Base-by-base conservation (phyloP, 768 basidiomycete genomes). In the Nidularia pulvinata region DNA sequence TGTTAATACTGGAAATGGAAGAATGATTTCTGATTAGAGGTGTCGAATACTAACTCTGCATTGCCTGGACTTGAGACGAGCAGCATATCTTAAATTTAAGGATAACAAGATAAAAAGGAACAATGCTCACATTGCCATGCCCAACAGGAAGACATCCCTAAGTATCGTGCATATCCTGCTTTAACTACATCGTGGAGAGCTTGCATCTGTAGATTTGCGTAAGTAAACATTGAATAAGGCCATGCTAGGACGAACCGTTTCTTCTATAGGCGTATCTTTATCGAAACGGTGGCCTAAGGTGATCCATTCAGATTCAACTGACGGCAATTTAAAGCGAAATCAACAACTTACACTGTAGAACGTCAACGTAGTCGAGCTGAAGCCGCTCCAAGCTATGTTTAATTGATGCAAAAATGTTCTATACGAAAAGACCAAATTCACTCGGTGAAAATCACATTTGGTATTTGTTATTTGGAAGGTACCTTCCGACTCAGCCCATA, bases 361-460 rank as follows among this genome's bases (percentile, higher is more conserved):
- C 69, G 60, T 91, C 91, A 60, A 92, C 76, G 57, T 91, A 89
- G 49, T 91, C 90, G 32, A 89, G 65, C 46, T 90, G 85, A 2
- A 93, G 74, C 13, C 89, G 77, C 62, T 86, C 68, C 55, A 92
- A 66, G 45, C 82, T 83, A 11, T 71, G 68, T 59, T 85, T 84
- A 36, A 88, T 79, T 0, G 82, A 72, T 34, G 85, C 86, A 58
- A 92, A 92, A 42, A 92, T 89, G 59, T 85, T 82, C 84, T 90
- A 63, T 59, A 65, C 60, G 3, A 59, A 48, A 13, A 10, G 32
- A 30, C 2, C 25, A 30, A 30, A 30, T 13, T 19, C 16, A 10
- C 5, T 32, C 0, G 44, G 22, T 33, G 16, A 16, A 37, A 49
- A 6, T 48, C 30, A 14, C n/a, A 30, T 14, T n/a, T 9, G 6